Conservation (phyloP, 805 yeast genomes). For the Yamadazyma endophytica region DNA sequence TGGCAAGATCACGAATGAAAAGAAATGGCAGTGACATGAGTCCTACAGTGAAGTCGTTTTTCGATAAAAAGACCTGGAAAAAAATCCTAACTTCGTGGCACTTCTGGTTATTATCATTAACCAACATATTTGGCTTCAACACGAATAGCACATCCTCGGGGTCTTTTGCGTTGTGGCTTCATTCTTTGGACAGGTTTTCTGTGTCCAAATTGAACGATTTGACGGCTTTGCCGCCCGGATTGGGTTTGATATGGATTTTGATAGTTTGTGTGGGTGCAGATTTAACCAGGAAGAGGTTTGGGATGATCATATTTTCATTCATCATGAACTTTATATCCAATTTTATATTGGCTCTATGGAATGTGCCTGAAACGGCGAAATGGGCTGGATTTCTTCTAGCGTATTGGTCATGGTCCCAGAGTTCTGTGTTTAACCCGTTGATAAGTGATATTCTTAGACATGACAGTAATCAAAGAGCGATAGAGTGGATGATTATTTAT, state of each 20-base stretch:
- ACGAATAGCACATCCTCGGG: conserved; percentile 28
- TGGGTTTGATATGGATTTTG: conserved; percentile 51
- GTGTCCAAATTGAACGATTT: conserved; percentile 45
- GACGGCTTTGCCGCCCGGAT: conserved; percentile 53
- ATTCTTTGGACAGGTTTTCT: conserved; percentile 31
- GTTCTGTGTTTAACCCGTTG: conserved; percentile 17
- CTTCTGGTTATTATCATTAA: conserved; percentile 21
- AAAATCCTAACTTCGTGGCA: conserved; percentile 28
- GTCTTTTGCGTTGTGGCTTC: conserved; percentile 28
- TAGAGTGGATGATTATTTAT: conserved; percentile 16
- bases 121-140: conserved; percentile 25
- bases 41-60: conserved; percentile 16
- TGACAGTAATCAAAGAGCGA: conserved; percentile 17
- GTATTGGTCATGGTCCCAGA: conserved; percentile 19
- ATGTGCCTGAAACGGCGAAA: conserved; percentile 16
- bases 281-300: conserved; percentile 26
- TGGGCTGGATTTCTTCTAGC: conserved; percentile 16
- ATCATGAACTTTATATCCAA: conserved; percentile 17
- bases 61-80: conserved; percentile 22
- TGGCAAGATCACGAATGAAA: conserved; percentile 39
- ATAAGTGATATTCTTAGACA: conserved; percentile 16
- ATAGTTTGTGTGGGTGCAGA: conserved; percentile 50
- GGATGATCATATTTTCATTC: conserved; percentile 15
- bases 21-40: conserved; percentile 16
- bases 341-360: conserved; percentile 16